Percentiles rank a stretch among this genome's conserved stretches.
phyloP scores from a whole-genome alignment of 1,284 basidiomycete species.

The Pterulicium gracile region DNA sequence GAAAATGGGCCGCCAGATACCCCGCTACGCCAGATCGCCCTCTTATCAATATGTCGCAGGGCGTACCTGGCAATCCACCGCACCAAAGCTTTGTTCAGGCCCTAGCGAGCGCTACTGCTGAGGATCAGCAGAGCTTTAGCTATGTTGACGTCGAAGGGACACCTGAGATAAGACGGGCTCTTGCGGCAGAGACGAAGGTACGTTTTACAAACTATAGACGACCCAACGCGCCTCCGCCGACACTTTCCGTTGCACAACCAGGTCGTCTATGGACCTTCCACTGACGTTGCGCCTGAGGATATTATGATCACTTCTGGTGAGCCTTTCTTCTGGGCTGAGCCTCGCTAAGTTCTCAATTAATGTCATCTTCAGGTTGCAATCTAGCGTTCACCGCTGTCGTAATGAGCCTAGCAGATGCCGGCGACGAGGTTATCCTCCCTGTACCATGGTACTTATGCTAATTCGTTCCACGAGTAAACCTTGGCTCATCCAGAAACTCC shows the following conservation, averaged over 20 bases:
- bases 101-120: conserved; percentile 35
- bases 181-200: conserved; percentile 57
- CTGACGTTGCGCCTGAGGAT: conserved; percentile 43
- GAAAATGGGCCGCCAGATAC: neutral
- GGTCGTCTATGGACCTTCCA: conserved; percentile 39
- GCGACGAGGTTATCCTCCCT: conserved; percentile 72
- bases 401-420: conserved; percentile 57
- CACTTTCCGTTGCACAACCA: neutral
- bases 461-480: too few species aligned
- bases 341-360: neutral
- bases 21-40: conserved; percentile 22
- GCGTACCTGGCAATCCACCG: conserved; percentile 64
- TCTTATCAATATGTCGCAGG: conserved; percentile 71
- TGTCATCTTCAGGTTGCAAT: conserved; percentile 41
- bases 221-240: neutral
- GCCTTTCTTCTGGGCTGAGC: neutral
- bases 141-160: conserved; percentile 69
- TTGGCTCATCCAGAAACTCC: too few species aligned
- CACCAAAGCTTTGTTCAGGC: conserved; percentile 35
- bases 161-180: conserved; percentile 37
- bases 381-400: conserved; percentile 59
- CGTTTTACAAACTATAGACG: too few species aligned
- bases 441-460: conserved; percentile 49
- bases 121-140: conserved; percentile 37
- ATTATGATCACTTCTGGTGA: conserved; percentile 45